Conservation (phyloP, 331 rosid genomes). For the Cydonia oblonga region DNA sequence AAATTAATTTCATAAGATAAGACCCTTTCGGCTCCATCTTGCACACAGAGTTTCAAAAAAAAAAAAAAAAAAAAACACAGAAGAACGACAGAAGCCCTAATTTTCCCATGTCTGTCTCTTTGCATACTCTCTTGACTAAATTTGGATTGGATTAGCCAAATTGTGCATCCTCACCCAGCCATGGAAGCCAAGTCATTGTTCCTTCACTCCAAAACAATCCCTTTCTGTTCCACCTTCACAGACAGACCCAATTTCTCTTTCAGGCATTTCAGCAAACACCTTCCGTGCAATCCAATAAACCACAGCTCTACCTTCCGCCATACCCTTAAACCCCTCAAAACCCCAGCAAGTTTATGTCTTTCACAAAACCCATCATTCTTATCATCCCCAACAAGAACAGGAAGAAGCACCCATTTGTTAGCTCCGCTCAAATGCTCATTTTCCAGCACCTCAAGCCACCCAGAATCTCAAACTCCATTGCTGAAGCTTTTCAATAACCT, state of each 20-base stretch:
- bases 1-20: no score
- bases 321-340: slow-evolving; percentile 15
- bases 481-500: slow-evolving; percentile 30
- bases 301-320: slow-evolving; percentile 12
- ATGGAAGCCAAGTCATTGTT: slow-evolving; percentile 57
- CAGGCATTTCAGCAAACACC: slow-evolving; percentile 47
- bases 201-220: slow-evolving; percentile 30
- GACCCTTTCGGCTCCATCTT: no score
- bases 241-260: slow-evolving; percentile 31
- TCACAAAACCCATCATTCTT: slow-evolving; percentile 11
- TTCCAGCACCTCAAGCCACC: slow-evolving; percentile 28
- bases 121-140: neutral
- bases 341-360: slow-evolving; percentile 18
- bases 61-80: neutral
- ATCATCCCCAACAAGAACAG: neutral
- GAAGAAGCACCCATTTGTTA: slow-evolving; percentile 20
- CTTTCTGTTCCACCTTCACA: slow-evolving; percentile 25
- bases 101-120: neutral
- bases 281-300: slow-evolving; percentile 10
- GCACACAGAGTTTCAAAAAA: neutral
- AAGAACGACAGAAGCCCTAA: neutral
- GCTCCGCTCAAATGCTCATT: slow-evolving; percentile 33
- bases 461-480: slow-evolving; percentile 43
- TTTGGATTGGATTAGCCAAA: neutral
- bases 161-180: slow-evolving; percentile 2